Base-by-base conservation (phyloP, 2,329 filamentous ascomycete species). In the Didymosphaeria variabile region DNA sequence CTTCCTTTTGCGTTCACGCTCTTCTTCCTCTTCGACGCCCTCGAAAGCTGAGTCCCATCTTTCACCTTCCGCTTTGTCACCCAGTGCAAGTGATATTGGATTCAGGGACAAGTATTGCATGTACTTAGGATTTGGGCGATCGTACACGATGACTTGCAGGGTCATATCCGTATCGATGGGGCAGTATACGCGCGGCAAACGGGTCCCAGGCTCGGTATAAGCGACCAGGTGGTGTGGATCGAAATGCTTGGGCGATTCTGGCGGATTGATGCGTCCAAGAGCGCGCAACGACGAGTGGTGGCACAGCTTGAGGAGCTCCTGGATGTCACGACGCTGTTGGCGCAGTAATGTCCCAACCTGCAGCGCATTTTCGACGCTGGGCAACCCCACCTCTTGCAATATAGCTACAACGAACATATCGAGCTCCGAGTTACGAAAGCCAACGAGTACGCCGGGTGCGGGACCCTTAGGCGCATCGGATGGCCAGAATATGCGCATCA, bases 401-500 rank as follows among this genome's bases (percentile, higher is more conserved):
- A 98, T 87, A 29, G 93, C 90, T 53, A 98, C 89, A 40, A 98
- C 94, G 72, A 98, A 91, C 50, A 98, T 84, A 79, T 99, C 95
- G 55, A 93, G 83, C 51, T 90, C 90, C 40, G 94, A 97, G 79
- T 99, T 99, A 72, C 91, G 89, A 93, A 94, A 99, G 73, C 95
- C 95, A 50, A 99, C 91, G 66, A 99, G 88, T 62, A 97, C 91
- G 47, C 94, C 95, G 45, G 92, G 88, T 78, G 85, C 86, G 57
- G 87, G 85, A 73, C 92, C 88, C 81, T 85, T 86, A 57, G 88
- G 87, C 74, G 94, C 88, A 82, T 97, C 94, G 74, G 91, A 91
- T 73, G 95, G 96, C 95, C 95, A 99, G 83, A 99, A 98, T 83
- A 99, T 90, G 84, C 95, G 93, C 90, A 98, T 93, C 84, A 98